Conservation (phyloP, 2,329 filamentous ascomycete species). For the Pseudogymnoascus sp. region DNA sequence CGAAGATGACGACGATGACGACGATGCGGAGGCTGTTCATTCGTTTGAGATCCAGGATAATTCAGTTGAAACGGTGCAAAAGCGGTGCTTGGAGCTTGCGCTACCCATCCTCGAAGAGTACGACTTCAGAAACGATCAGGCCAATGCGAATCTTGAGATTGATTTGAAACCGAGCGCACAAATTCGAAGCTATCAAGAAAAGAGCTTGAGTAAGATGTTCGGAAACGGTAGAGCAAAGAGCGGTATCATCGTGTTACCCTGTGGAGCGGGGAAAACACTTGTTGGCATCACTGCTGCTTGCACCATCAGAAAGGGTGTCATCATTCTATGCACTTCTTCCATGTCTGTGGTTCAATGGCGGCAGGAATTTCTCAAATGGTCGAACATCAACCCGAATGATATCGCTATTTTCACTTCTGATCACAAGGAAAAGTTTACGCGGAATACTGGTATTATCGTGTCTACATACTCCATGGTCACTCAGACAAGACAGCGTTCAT, state of each 20-base stretch:
- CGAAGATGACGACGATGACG: constrained; percentile 73
- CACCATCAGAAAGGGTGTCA: constrained; percentile 93
- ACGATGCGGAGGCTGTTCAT: constrained; percentile 80
- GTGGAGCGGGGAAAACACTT: constrained; percentile 91
- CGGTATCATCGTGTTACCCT: constrained; percentile 93
- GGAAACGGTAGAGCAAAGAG: constrained; percentile 95
- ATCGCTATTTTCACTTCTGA: constrained; percentile 94
- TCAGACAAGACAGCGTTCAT: constrained; percentile 73
- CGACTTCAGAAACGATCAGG: constrained; percentile 85
- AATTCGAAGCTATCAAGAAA: constrained; percentile 92
- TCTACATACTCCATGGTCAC: constrained; percentile 99
- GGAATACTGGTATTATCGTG: constrained; percentile 91
- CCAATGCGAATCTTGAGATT: constrained; percentile 87
- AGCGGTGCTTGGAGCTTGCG: constrained; percentile 77
- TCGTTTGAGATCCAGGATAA: constrained; percentile 83
- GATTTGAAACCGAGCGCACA: constrained; percentile 82
- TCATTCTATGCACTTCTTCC: constrained; percentile 90
- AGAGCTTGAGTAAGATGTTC: constrained; percentile 98
- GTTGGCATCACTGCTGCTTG: constrained; percentile 98
- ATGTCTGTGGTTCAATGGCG: constrained; percentile 98
- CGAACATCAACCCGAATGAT: constrained; percentile 90
- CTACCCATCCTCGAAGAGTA: constrained; percentile 93
- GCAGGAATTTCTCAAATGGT: constrained; percentile 96
- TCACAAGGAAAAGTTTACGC: constrained; percentile 75
- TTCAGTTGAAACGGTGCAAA: constrained; percentile 77